Percentiles rank a stretch among this genome's conserved stretches.
Conservation (phyloP, 768 basidiomycete genomes). For the Suillus lakei region DNA sequence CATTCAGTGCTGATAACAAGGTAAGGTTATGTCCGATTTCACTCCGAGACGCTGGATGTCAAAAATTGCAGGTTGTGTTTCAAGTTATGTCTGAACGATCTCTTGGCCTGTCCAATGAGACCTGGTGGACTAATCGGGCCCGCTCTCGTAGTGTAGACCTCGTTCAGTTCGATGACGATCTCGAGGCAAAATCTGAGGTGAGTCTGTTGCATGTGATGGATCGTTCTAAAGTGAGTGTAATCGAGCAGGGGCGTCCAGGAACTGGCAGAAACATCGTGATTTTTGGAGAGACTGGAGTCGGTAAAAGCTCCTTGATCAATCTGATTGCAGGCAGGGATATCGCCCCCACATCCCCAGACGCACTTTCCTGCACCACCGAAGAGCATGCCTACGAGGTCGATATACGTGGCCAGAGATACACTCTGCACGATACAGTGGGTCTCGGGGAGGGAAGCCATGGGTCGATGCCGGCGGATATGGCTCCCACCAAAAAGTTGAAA, state of each 20-base stretch:
- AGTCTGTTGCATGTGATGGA: background rate
- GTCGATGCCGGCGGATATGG: slow-evolving; percentile 12
- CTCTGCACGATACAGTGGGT: slow-evolving; percentile 40
- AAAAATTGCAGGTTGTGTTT: background rate
- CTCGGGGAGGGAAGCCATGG: slow-evolving; percentile 21
- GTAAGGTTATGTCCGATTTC: background rate
- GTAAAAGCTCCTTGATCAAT: slow-evolving; percentile 51
- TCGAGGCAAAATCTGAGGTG: background rate
- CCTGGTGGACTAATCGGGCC: background rate
- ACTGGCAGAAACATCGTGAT: slow-evolving; percentile 38
- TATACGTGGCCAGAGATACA: slow-evolving; percentile 28
- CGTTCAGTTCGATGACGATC: background rate
- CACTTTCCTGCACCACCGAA: slow-evolving; percentile 41
- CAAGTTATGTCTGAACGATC: slow-evolving; percentile 2
- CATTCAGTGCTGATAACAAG: background rate
- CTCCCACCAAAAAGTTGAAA: slow-evolving; percentile 26
- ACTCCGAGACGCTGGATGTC: background rate
- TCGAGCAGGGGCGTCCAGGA: background rate
- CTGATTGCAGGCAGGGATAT: slow-evolving; percentile 36
- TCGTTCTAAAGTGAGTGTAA: background rate
- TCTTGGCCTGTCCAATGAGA: background rate
- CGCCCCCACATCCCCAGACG: slow-evolving; percentile 38
- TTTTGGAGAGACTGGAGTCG: slow-evolving; percentile 49
- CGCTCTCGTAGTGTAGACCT: slow-evolving; percentile 3
- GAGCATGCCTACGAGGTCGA: slow-evolving; percentile 29